Evolutionary conservation across 495 filamentous ascomycete species (phyloP), one percentile per base, ranked within the genome.

Genomic region (Penicillium pulvis): DNA sequence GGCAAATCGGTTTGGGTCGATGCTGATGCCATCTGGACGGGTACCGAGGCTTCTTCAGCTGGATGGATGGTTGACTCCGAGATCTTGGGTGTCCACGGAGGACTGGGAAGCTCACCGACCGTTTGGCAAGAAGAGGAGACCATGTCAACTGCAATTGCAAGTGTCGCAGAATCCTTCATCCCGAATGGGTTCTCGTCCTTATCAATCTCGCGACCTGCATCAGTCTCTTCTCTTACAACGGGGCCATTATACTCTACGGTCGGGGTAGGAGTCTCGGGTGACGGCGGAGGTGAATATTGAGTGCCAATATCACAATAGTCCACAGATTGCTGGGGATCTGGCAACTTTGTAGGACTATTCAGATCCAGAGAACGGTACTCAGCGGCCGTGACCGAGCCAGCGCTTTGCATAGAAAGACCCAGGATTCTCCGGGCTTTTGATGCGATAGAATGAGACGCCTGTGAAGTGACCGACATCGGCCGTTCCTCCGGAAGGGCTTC

Each of bases 211-310:
- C 47, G 52, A 20, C 43, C 41, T 14, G 30, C 23, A 10, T 58
- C 55, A 0, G 46, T 3, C 10, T 44, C 28, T 14, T 51, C 42
- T 17, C 19, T 43, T 30, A 31, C 26, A 6, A 43, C 30, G 23
- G 31, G 28, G 23, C 33, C 8, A 10, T 41, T 19, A 5, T 39
- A 44, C 10, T 62, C 61, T 26, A n/a, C 45, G 26, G 46, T 53
- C 9, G 51, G 6, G 39, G 39, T 39, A 19, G 71, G 59, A n/a
- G 83, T 51, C 45, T 74, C 78, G 6, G 91, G 91, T 17, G 90
- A 95, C 2, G 86, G 79, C 7, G 90, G 92, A 44, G 91, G 91
- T 44, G 92, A 91, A 64, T 81, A 92, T 70, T 97, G 92, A 42
- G 90, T 81, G 3, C 86, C 90, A n/a, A 81, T 81, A 69, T 95